phyloP scores from a whole-genome alignment of 2,329 filamentous ascomycete species.

The Fusarium annulatum region DNA sequence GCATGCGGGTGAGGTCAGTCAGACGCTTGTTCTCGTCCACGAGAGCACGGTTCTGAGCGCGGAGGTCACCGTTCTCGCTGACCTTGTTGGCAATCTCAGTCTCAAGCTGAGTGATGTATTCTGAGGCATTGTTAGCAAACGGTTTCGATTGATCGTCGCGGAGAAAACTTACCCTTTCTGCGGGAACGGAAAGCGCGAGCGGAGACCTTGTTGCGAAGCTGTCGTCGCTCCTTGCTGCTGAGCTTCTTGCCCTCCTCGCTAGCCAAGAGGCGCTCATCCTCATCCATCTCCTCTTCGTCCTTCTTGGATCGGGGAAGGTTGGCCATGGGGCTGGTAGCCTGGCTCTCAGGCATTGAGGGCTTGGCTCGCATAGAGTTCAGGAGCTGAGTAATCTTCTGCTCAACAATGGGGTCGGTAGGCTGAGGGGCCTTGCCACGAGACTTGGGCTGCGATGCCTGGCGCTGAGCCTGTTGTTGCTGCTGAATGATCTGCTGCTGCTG shows the following conservation, averaged over 20 bases:
- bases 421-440: constrained; percentile 62
- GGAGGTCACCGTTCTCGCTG: constrained; percentile 84
- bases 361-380: constrained; percentile 92
- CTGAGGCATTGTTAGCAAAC: constrained; percentile 59
- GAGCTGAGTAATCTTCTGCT: constrained; percentile 94
- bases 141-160: not conserved
- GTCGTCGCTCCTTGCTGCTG: constrained; percentile 95
- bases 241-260: constrained; percentile 99
- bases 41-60: constrained; percentile 82
- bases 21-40: constrained; percentile 87
- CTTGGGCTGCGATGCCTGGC: constrained; percentile 60
- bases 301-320: constrained; percentile 83
- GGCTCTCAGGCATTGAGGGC: constrained; percentile 62
- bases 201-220: constrained; percentile 98
- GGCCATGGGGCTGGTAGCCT: constrained; percentile 62
- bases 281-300: constrained; percentile 98
- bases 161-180: constrained; percentile 82
- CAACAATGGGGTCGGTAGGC: constrained; percentile 76
- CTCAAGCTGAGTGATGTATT: constrained; percentile 97
- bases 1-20: constrained; percentile 81
- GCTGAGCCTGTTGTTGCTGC: constrained; percentile 59
- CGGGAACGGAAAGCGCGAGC: constrained; percentile 97
- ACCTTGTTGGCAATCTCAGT: constrained; percentile 85
- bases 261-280: constrained; percentile 92
- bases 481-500: constrained; percentile 70